Conservation (phyloP, 2,329 filamentous ascomycete genomes). For the Fusarium mangiferae region DNA sequence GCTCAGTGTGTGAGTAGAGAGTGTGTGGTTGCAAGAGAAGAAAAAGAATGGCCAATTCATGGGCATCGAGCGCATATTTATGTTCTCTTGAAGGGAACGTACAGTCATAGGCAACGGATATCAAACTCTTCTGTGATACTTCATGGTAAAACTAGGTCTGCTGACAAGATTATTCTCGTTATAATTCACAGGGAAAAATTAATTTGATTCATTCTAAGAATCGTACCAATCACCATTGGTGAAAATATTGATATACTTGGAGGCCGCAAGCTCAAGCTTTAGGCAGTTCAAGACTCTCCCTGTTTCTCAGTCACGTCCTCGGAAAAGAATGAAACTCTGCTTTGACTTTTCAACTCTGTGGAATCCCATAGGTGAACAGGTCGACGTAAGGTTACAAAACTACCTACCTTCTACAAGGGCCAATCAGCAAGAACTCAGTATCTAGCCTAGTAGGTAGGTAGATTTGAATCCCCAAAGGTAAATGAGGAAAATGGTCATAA, state of each 20-base stretch:
- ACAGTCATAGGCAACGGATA: neutral
- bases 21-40: neutral
- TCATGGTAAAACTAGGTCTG: neutral
- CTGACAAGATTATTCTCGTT: neutral
- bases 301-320: neutral
- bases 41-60: neutral
- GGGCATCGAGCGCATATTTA: neutral
- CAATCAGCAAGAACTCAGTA: neutral
- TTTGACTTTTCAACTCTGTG: neutral
- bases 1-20: neutral
- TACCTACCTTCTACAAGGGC: neutral
- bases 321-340: neutral
- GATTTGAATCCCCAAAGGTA: neutral
- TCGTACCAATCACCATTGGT: neutral
- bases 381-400: neutral
- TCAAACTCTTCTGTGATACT: neutral
- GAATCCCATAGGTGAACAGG: neutral
- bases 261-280: neutral
- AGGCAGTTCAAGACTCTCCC: neutral
- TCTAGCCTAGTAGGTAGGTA: neutral
- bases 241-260: neutral
- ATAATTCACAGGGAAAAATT: neutral
- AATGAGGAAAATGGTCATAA: slow-evolving; percentile 17
- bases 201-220: neutral
- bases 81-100: neutral